Evolutionary conservation across 352 stramenopile species (phyloP).

Genomic region (Phytophthora podocarpi): DNA sequence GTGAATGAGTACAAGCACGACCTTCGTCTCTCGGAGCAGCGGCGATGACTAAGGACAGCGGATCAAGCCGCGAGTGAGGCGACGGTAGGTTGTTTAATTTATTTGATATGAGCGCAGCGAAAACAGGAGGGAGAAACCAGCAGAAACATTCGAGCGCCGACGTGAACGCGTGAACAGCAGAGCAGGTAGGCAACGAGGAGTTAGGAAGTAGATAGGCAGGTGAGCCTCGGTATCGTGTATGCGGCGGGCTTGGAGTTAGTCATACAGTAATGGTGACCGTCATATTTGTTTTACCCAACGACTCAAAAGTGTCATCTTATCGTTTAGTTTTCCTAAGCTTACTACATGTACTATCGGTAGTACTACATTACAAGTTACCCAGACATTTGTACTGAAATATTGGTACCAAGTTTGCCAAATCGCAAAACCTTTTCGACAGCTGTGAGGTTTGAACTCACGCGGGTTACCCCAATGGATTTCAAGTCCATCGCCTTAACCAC

Average conservation of each 20-base stretch:
- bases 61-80: constrained; percentile 1
- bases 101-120: constrained; percentile 42
- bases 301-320: too few species aligned
- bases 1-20: constrained; percentile 8
- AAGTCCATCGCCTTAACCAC: constrained; percentile 45
- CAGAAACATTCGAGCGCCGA: constrained; percentile 21
- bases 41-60: neutral
- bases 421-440: constrained; percentile 30
- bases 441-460: constrained; percentile 45
- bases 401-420: neutral
- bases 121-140: constrained; percentile 20
- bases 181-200: constrained; percentile 14
- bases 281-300: constrained; percentile 23
- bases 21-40: constrained; percentile 8
- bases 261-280: constrained; percentile 16
- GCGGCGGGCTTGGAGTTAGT: neutral
- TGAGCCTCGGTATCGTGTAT: too few species aligned
- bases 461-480: constrained; percentile 41
- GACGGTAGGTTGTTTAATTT: constrained; percentile 42
- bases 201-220: constrained; percentile 17
- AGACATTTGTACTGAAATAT: neutral
- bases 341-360: too few species aligned
- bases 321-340: too few species aligned
- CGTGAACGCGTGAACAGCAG: constrained; percentile 5
- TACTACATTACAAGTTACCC: too few species aligned